A percentile compares a stretch with the other conserved stretches of the same genome.
These are phyloP conservation scores for Eutrema yunnanense DNA, from an alignment of 345 rosid genomes.

Conservation along the genomic window DNA sequence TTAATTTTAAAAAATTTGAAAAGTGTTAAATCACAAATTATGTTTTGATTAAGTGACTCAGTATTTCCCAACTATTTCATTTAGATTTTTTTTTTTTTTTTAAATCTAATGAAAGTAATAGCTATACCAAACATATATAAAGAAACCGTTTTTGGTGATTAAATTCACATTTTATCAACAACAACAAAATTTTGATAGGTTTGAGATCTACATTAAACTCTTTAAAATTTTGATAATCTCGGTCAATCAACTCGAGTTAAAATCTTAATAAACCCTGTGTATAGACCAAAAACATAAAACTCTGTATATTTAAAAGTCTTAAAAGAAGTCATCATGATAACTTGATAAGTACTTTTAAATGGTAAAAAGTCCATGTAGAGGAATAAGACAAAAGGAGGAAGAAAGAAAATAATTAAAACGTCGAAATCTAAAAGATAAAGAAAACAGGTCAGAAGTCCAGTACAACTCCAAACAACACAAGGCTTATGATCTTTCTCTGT, in stretches of 20 bases:
- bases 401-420: not conserved
- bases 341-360: conserved; percentile 16
- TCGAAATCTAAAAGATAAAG: not conserved
- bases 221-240: not conserved
- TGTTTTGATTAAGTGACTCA: too few species aligned
- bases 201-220: not conserved
- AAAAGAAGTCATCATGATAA: conserved; percentile 22
- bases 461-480: conserved; percentile 8
- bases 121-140: too few species aligned
- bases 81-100: too few species aligned
- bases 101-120: too few species aligned
- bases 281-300: not conserved
- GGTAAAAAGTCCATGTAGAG: conserved; percentile 9
- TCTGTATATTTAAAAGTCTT: not conserved
- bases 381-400: conserved; percentile 12
- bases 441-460: conserved; percentile 14
- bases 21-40: too few species aligned
- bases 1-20: too few species aligned
- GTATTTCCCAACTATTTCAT: too few species aligned
- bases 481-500: conserved; percentile 22
- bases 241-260: not conserved
- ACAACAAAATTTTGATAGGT: too few species aligned
- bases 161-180: too few species aligned
- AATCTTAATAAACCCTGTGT: not conserved
- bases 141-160: too few species aligned